Evolutionary conservation across 2,329 filamentous ascomycete genomes (phyloP), one percentile per base, ranked within the genome.

Genomic region (Sclerotinia trifoliorum): DNA sequence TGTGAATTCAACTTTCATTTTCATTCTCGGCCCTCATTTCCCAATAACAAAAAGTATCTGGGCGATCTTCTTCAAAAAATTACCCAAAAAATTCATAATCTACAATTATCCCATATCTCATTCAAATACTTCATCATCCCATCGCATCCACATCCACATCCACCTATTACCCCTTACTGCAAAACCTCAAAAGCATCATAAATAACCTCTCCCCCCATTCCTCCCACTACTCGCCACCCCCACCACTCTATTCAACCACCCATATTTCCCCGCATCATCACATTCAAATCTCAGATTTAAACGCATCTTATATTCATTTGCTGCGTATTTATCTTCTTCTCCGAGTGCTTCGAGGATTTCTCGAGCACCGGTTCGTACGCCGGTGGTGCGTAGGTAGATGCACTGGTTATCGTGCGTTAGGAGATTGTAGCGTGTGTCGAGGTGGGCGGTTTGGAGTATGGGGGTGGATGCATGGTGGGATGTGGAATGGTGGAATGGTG

Each of bases 211-310:
- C 7, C 13, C 44, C 24, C 65, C 55, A 61, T 70, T 67, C 39
- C 71, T 67, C 32, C 64, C 67, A n/a, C 39, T 56, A 64, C 68
- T 71, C n/a, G 49, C 68, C 60, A 70, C 32, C n/a, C 58, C 54
- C n/a, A 68, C 62, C 35, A 68, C 56, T 8, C 62, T 61, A 68
- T 71, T 78, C 29, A 77, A 66, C 74, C 75, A 76, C 32, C 70
- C 70, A 57, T 77, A 78, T 63, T 73, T 69, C 48, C 58, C 51
- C 8, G 1, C 29, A 68, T 76, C 73, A 6, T 74, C 75, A 39
- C 72, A 75, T 64, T 77, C 75, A 57, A 77, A 72, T 4, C 68
- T 75, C 49, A 76, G 61, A 61, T 76, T 65, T 61, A 77, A 67
- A 0, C 74, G 71, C 74, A 77, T 77, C 67, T 72, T 66, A 67